A percentile compares a stretch with the other conserved stretches of the same genome.
These are phyloP conservation scores for Thozetella sp. DNA, from an alignment of 495 filamentous ascomycete species.

Conservation along the genomic window DNA sequence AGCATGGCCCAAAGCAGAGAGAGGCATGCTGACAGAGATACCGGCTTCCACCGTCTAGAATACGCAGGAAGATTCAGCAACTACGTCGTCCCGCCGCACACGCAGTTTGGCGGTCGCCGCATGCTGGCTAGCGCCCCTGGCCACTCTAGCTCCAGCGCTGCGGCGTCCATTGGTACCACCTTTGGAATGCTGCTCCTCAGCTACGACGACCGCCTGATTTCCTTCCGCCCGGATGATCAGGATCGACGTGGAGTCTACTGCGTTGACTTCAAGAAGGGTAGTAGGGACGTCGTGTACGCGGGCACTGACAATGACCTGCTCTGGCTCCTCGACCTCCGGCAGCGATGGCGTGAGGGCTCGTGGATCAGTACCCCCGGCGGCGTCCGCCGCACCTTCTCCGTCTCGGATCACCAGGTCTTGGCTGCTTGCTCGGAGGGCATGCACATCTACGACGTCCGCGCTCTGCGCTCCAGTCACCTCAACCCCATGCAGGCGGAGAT, in stretches of 20 bases:
- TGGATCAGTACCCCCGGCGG: not conserved
- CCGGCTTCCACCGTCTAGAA: too few species aligned
- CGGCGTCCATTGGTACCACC: not conserved
- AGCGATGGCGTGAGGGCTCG: not conserved
- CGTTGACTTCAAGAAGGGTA: not conserved
- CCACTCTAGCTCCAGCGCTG: not conserved
- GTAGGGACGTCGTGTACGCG: not conserved
- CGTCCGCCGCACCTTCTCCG: slow-evolving; percentile 19
- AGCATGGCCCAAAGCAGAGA: too few species aligned
- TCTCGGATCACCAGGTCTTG: slow-evolving; percentile 26
- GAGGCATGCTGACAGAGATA: too few species aligned
- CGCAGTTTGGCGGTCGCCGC: too few species aligned
- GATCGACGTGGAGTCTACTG: not conserved
- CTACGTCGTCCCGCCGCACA: not conserved
- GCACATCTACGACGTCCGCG: slow-evolving; percentile 26
- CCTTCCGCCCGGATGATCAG: not conserved
- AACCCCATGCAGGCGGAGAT: not conserved
- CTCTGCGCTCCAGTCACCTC: not conserved
- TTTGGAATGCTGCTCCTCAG: not conserved
- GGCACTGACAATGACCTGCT: not conserved
- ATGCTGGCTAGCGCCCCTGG: not conserved
- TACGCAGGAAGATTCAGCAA: not conserved
- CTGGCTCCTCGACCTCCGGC: not conserved
- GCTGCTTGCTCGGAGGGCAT: slow-evolving; percentile 23
- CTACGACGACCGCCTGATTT: not conserved